A percentile compares a stretch with the other conserved stretches of the same genome.
These are phyloP conservation scores for Penicillium malachiteum DNA, from an alignment of 495 filamentous ascomycete genomes.

Conservation along the genomic window DNA sequence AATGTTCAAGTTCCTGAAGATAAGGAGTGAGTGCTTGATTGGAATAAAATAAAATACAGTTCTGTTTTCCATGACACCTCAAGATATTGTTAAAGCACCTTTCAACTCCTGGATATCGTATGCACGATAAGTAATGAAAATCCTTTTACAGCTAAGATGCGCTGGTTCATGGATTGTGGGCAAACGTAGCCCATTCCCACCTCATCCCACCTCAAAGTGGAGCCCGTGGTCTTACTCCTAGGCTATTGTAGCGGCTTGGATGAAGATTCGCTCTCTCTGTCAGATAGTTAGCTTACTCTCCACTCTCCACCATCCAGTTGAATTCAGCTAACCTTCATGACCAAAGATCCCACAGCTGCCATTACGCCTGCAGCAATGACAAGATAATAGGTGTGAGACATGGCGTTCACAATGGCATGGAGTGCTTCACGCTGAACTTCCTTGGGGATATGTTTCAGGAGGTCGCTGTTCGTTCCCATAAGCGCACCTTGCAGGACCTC, in stretches of 20 bases:
- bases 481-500: slow-evolving; percentile 46
- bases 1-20: neutral
- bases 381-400: slow-evolving; percentile 52
- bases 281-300: neutral
- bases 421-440: slow-evolving; percentile 38
- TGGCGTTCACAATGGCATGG: slow-evolving; percentile 49
- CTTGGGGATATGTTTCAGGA: slow-evolving; percentile 37
- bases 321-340: slow-evolving; percentile 42
- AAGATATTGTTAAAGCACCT: no score
- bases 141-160: no score
- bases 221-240: no score
- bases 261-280: slow-evolving; percentile 17
- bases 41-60: neutral
- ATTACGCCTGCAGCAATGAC: slow-evolving; percentile 49
- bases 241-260: slow-evolving; percentile 1
- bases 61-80: neutral
- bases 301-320: no score
- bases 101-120: no score
- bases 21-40: neutral
- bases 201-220: no score
- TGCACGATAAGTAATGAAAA: no score
- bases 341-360: slow-evolving; percentile 39
- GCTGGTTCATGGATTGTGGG: no score
- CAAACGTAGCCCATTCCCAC: no score
- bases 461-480: slow-evolving; percentile 41